A percentile compares a stretch with the other conserved stretches of the same genome.
Conservation (phyloP, 129 eudicot species). For the Flaveria linearis region DNA sequence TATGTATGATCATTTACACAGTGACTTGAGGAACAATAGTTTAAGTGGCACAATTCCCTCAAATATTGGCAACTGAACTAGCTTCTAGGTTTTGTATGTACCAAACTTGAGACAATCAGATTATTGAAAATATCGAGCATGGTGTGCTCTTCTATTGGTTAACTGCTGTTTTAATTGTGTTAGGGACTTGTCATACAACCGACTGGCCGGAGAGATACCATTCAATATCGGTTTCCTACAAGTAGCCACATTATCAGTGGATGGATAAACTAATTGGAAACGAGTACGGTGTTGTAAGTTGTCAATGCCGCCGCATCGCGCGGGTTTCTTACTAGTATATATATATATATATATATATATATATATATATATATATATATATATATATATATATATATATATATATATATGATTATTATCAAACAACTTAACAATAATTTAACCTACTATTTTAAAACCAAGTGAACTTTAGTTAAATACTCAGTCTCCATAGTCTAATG, state of each 20-base stretch:
- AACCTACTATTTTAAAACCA: too few relatives aligned
- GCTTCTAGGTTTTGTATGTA: slow-evolving; percentile 98
- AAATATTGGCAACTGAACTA: slow-evolving; percentile 89
- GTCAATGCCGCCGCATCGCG: too few relatives aligned
- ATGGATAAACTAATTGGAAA: too few relatives aligned
- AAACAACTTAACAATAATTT: too few relatives aligned
- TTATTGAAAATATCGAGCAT: background rate
- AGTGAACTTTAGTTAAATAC: too few relatives aligned
- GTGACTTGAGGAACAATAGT: slow-evolving; percentile 96
- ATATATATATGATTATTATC: too few relatives aligned
- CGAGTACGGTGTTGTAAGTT: too few relatives aligned
- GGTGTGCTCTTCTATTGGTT: background rate
- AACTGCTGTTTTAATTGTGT: background rate
- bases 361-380: too few relatives aligned
- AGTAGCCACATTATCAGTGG: slow-evolving; percentile 66
- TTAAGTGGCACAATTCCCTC: slow-evolving; percentile 85
- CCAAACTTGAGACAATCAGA: background rate
- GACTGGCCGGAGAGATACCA: slow-evolving; percentile 74
- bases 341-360: too few relatives aligned
- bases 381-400: too few relatives aligned
- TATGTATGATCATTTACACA: slow-evolving; percentile 26
- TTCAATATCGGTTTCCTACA: slow-evolving; percentile 93
- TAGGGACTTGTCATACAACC: slow-evolving; percentile 93
- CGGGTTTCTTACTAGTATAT: too few relatives aligned
- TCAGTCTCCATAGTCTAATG: too few relatives aligned